phyloP scores from a whole-genome alignment of 768 basidiomycete species.

The Psilocybe azurescens region DNA sequence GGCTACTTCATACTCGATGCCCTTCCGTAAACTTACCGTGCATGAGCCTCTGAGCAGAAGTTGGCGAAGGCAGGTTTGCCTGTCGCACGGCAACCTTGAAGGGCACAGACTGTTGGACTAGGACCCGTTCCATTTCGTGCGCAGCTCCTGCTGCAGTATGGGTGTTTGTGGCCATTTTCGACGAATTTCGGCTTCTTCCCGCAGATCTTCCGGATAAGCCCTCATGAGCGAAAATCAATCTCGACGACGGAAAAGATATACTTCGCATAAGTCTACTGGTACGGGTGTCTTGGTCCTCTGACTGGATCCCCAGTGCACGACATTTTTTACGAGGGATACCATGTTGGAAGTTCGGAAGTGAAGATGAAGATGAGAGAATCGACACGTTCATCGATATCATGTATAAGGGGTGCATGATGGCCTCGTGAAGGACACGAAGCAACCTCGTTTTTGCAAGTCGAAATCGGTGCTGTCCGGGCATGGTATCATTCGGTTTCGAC shows the following conservation, averaged over 20 bases:
- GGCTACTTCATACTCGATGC: background rate
- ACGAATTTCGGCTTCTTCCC: conserved; percentile 64
- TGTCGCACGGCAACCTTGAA: conserved; percentile 57
- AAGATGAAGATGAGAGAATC: conserved; percentile 16
- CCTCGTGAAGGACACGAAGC: conserved; percentile 38
- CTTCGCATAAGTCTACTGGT: conserved; percentile 53
- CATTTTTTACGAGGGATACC: conserved; percentile 47
- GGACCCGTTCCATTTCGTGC: conserved; percentile 51
- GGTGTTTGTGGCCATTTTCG: conserved; percentile 62
- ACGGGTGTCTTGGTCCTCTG: conserved; percentile 25
- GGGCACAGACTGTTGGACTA: conserved; percentile 46
- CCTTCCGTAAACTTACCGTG: conserved; percentile 44
- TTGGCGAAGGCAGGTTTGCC: conserved; percentile 53
- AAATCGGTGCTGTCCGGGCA: conserved; percentile 26
- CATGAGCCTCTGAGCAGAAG: conserved; percentile 66
- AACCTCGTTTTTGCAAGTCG: conserved; percentile 39
- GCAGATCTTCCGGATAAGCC: conserved; percentile 48
- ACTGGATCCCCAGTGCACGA: conserved; percentile 46
- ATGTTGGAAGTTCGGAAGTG: conserved; percentile 36
- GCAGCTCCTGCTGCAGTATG: conserved; percentile 67
- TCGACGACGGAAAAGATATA: conserved; percentile 26
- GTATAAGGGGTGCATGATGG: conserved; percentile 29
- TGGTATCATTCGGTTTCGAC: conserved; percentile 23
- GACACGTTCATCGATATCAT: conserved; percentile 26
- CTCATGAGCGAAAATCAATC: conserved; percentile 13